phyloP scores from a whole-genome alignment of 495 filamentous ascomycete genomes.

The Terfezia boudieri region DNA sequence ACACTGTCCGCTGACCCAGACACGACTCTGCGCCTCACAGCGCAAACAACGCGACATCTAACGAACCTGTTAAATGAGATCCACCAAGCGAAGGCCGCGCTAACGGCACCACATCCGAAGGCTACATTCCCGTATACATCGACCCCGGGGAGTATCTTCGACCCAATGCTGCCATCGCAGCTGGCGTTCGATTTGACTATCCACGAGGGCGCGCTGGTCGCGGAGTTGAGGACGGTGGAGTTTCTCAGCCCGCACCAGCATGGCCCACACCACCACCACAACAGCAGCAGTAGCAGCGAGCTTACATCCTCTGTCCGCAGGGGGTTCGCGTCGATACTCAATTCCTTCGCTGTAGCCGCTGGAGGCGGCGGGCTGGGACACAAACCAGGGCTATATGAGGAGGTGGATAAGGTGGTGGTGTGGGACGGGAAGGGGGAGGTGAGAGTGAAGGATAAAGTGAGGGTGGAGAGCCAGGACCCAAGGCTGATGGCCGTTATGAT shows the following conservation, averaged over 20 bases:
- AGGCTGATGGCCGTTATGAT: slow-evolving; percentile 67
- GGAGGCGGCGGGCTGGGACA: background rate
- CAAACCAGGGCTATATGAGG: background rate
- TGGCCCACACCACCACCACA: background rate
- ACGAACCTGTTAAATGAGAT: slow-evolving; percentile 54
- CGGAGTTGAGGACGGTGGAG: slow-evolving; percentile 61
- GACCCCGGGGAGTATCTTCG: slow-evolving; percentile 21
- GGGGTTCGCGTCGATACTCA: background rate
- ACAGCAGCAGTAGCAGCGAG: slow-evolving; percentile 4
- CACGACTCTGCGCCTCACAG: slow-evolving; percentile 36
- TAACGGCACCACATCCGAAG: slow-evolving; percentile 32
- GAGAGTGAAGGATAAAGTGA: slow-evolving; percentile 67
- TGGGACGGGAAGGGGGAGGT: slow-evolving; percentile 29
- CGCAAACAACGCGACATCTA: slow-evolving; percentile 27
- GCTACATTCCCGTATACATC: background rate
- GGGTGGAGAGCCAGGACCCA: slow-evolving; percentile 79
- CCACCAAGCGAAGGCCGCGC: slow-evolving; percentile 35
- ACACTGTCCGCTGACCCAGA: slow-evolving; percentile 29
- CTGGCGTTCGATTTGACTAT: slow-evolving; percentile 58
- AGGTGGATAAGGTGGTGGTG: background rate
- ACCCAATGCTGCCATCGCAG: slow-evolving; percentile 33
- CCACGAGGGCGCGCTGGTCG: slow-evolving; percentile 51
- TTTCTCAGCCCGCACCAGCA: slow-evolving; percentile 10
- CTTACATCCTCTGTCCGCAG: background rate
- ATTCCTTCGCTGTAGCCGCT: slow-evolving; percentile 10